Conservation (phyloP, 140 eudicot genomes). For the Flaveria floridana region DNA sequence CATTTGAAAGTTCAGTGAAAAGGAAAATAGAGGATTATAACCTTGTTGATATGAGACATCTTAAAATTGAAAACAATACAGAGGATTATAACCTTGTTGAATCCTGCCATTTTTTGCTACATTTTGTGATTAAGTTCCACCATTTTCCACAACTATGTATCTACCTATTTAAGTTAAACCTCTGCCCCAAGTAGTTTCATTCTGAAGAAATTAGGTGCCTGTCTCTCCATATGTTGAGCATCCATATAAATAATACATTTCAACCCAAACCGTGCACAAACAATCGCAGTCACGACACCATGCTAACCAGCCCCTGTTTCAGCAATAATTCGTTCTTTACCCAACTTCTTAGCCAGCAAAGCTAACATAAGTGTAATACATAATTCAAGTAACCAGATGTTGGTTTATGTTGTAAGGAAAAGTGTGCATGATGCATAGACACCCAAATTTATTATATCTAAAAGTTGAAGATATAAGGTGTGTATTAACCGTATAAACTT, state of each 20-base stretch:
- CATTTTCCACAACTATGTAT: too few species aligned
- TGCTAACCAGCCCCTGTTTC: conserved; percentile 98
- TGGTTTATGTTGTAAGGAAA: background rate
- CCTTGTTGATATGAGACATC: too few species aligned
- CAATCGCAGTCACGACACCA: conserved; percentile 94
- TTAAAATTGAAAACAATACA: too few species aligned
- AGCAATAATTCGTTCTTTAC: conserved; percentile 74
- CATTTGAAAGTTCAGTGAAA: too few species aligned
- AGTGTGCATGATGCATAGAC: background rate
- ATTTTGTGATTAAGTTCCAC: too few species aligned
- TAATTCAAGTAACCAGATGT: background rate
- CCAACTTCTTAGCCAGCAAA: conserved; percentile 40
- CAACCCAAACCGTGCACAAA: conserved; percentile 90
- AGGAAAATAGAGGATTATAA: too few species aligned
- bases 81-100: too few species aligned
- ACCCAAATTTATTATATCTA: background rate
- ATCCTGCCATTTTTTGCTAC: too few species aligned
- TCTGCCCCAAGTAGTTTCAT: conserved; percentile 94
- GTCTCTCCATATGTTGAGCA: conserved; percentile 96
- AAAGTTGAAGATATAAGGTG: background rate
- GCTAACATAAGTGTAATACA: conserved; percentile 4
- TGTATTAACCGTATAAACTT: background rate
- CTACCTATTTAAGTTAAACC: conserved; percentile 36
- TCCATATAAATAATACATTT: conserved; percentile 85
- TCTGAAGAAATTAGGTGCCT: conserved; percentile 74